Evolutionary conservation across 176 grass and related monocot genomes (phyloP), one percentile per base, ranked within the genome.

Genomic region (Hsuehochloa calcarea): DNA sequence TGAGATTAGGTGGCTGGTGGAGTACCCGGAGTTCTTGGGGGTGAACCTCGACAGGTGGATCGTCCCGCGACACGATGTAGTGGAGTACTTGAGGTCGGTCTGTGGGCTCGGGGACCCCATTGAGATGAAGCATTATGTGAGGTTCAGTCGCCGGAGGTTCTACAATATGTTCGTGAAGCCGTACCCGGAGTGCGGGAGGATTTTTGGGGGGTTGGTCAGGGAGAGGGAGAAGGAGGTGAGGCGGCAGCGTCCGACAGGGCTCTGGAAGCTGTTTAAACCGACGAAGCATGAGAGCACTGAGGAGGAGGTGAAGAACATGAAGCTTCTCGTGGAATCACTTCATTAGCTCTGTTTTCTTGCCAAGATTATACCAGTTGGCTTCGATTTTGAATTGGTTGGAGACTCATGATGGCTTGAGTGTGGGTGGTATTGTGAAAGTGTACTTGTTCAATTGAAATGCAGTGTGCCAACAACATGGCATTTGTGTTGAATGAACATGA

Each of bases 151-250:
- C 68, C 72, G 43, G 65, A 91, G 50, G 77, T 95, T 98, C 25
- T 95, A 93, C 60, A 98, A 95, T 76, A 51, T 95, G 69, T 98
- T 94, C 27, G 93, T 95, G 45, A 95, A 98, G 79, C 96, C 96
- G 0, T 98, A 98, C 70, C 91, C 91, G 0, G 91, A 98, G 65
- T 98, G 93, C 1, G 44, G 95, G 85, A 89, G 74, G 83, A 95
- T 98, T 5, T 98, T 95, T 79, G 83, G 79, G 5, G 82, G 80
- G 6, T n/a, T 40, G 0, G 82, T 73, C 6, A 86, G 88, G 67
- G 84, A 67, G 25, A 85, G 31, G 74, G 80, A 79, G 10, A 78
- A 79, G 34, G 64, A 70, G 65, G 72, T 55, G 83, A 92, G 67
- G 64, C 81, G 31, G 8, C 54, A 26, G 15, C 86, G 91, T 72